Evolutionary conservation across 768 basidiomycete species (phyloP).

Genomic region (Cystofilobasidium capitatum): DNA sequence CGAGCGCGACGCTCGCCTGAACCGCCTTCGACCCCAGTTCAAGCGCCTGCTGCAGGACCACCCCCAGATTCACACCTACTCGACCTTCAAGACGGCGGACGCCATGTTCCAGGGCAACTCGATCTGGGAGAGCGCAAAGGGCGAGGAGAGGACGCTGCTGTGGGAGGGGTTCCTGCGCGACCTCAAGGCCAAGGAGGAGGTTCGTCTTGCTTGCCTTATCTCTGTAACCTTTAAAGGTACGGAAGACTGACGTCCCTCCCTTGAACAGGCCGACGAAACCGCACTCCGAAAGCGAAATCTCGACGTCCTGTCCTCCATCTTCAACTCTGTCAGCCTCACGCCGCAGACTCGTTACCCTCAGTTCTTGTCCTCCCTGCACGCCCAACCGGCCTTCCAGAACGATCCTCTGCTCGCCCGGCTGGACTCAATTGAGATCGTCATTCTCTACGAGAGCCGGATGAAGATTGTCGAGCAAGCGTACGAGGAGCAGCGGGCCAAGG

Average conservation of each 20-base stretch:
- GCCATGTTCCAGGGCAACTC: conserved; percentile 75
- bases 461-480: conserved; percentile 81
- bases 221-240: background rate
- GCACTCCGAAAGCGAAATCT: conserved; percentile 52
- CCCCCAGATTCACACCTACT: conserved; percentile 81
- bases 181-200: conserved; percentile 79
- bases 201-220: background rate
- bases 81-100: conserved; percentile 81
- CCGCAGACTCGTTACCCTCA: conserved; percentile 76
- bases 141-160: conserved; percentile 76
- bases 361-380: background rate
- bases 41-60: conserved; percentile 76
- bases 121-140: conserved; percentile 69
- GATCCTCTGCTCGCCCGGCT: conserved; percentile 70
- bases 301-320: conserved; percentile 68
- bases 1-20: conserved; percentile 70
- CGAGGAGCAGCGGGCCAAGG: conserved; percentile 70
- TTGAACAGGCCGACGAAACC: conserved; percentile 30
- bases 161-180: conserved; percentile 87
- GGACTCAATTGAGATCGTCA: conserved; percentile 81
- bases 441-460: conserved; percentile 89
- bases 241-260: background rate
- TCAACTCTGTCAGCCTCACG: conserved; percentile 79
- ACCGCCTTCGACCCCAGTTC: conserved; percentile 73
- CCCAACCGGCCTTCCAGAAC: conserved; percentile 35